Percentiles rank a stretch among this genome's conserved stretches.
Evolutionary conservation across 2,329 filamentous ascomycete species (phyloP).

Genomic region (Reticulascus tulasneorum): DNA sequence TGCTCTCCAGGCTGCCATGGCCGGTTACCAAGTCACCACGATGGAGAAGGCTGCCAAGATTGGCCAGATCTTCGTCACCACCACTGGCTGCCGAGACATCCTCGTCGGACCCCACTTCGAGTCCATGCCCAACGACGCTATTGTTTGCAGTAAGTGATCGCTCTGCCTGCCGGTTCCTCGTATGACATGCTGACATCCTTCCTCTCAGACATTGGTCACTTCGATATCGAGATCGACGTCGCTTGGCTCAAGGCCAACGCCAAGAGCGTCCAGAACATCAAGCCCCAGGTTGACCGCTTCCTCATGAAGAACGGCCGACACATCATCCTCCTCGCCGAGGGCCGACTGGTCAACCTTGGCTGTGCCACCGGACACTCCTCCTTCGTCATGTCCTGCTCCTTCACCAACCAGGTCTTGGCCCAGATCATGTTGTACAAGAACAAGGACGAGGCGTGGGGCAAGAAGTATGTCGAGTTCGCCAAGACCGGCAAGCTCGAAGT

Average conservation of each 20-base stretch:
- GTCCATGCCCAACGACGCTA: constrained; percentile 94
- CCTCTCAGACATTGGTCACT: constrained; percentile 85
- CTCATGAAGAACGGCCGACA: constrained; percentile 88
- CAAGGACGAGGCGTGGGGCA: constrained; percentile 77
- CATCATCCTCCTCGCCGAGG: constrained; percentile 98
- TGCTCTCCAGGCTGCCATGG: constrained; percentile 96
- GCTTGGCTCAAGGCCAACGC: constrained; percentile 99
- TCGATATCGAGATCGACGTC: constrained; percentile 99
- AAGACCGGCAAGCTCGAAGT: constrained; percentile 85
- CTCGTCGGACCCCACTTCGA: constrained; percentile 89
- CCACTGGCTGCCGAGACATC: constrained; percentile 98
- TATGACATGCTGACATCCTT: constrained; percentile 3
- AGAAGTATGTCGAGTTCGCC: constrained; percentile 96
- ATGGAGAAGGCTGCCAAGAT: constrained; percentile 91
- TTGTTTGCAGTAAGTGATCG: constrained; percentile 82
- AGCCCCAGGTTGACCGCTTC: constrained; percentile 99
- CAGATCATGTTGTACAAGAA: constrained; percentile 99
- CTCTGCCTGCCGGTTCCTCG: neutral
- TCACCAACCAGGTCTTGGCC: constrained; percentile 99
- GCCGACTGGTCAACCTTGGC: constrained; percentile 97
- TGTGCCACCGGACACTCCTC: constrained; percentile 99
- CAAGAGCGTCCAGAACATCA: constrained; percentile 93
- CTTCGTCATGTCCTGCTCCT: constrained; percentile 99
- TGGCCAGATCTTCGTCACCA: constrained; percentile 98
- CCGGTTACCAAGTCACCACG: constrained; percentile 92